Conservation (phyloP, 1,284 basidiomycete genomes). For the Cryptococcus amylolentus region DNA sequence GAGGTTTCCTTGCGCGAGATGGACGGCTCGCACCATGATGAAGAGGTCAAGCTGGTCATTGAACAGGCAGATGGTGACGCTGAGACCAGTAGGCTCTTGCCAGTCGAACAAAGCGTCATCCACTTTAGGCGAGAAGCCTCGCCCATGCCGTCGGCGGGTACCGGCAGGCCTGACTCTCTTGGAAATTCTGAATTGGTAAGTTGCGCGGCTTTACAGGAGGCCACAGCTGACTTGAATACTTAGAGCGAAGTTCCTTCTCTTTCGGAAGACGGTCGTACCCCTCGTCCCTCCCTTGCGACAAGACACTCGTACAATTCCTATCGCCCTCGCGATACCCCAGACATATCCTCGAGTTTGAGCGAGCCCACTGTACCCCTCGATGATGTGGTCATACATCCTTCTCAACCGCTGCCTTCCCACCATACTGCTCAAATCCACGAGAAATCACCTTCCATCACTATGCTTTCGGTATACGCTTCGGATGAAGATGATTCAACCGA, state of each 20-base stretch:
- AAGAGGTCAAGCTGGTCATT: too few relatives aligned
- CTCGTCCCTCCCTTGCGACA: not conserved
- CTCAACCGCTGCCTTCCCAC: conserved; percentile 7
- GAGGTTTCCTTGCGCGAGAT: too few relatives aligned
- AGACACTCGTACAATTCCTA: conserved; percentile 7
- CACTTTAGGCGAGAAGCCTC: not conserved
- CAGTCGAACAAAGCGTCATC: too few relatives aligned
- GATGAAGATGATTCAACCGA: too few relatives aligned
- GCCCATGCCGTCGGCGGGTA: not conserved
- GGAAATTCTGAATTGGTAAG: too few relatives aligned
- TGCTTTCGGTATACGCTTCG: too few relatives aligned
- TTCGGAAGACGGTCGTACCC: not conserved
- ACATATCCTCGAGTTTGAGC: not conserved
- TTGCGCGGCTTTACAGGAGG: too few relatives aligned
- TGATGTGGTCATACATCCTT: conserved; percentile 6
- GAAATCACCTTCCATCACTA: too few relatives aligned
- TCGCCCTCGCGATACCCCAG: conserved; percentile 2
- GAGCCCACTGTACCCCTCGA: conserved; percentile 4
- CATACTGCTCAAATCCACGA: not conserved
- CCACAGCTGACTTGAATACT: not conserved
- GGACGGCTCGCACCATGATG: too few relatives aligned
- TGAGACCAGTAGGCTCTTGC: too few relatives aligned
- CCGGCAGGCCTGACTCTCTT: too few relatives aligned
- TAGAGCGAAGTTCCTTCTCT: not conserved
- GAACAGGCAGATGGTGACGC: too few relatives aligned